Evolutionary conservation across 1,284 basidiomycete species (phyloP), one percentile per base, ranked within the genome.

Genomic region (Coriolopsis trogii): DNA sequence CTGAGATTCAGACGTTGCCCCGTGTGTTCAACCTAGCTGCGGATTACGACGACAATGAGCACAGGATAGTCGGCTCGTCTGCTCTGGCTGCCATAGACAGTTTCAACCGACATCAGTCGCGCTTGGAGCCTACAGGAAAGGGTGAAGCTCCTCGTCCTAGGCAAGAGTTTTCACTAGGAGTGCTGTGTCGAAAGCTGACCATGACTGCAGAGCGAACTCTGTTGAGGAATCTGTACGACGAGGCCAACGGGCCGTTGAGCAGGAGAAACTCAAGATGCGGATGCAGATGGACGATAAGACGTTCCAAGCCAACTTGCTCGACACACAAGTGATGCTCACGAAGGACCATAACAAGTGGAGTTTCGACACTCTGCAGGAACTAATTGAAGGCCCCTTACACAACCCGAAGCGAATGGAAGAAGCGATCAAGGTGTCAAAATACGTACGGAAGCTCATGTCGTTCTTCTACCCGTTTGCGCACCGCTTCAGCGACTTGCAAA

Each of bases 371-470:
- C 75, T 99, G 48, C 84, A 90, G 63, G 95, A 97, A 41, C 77
- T 99, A 13, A 82, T 98, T 18, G 94, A 98, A 61, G 96, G 97
- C 0, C 93, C 95, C 0, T 73, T 99, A 42, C 77, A 95, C 41
- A 96, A 95, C 63, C 85, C 93, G 0, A 93, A 92, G 64, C 79
- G 97, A n/a, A 80, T 99, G 65, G 97, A 99, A 63, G 97, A 99
- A 70, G 93, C 93, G 1, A 91, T 96, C 67, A 91, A 89, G 65
- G 92, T 89, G 10, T 89, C 91, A 15, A 88, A 93, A 64, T 95
- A 97, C 60, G 85, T 97, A 53, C 82, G 89, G 30, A 81, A 93
- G 26, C 73, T 99, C 15, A 86, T 98, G 77, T 82, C 86, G 1
- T 99, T 99, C 75, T 98, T 89, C 65, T 91, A 97, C 67, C 97